Conservation (phyloP, 108 stramenopile species). For the Cyclotella atomus region DNA sequence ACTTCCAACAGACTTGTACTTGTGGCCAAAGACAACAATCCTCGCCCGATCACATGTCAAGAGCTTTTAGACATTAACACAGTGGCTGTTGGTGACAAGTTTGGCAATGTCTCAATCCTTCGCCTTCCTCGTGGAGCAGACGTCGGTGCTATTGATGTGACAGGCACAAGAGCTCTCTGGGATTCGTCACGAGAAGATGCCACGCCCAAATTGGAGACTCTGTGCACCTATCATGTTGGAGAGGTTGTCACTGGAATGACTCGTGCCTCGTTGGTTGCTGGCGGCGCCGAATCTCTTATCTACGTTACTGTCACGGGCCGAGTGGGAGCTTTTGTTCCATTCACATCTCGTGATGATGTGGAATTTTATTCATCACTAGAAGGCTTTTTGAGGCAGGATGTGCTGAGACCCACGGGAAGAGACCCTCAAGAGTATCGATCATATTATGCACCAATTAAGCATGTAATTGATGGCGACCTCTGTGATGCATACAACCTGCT, state of each 20-base stretch:
- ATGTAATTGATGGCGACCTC: constrained; percentile 95
- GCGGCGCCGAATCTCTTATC: constrained; percentile 89
- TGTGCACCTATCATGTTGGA: constrained; percentile 90
- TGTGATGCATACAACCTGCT: constrained; percentile 90
- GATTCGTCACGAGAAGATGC: constrained; percentile 65
- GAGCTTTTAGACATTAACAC: constrained; percentile 97
- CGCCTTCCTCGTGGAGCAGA: constrained; percentile 85
- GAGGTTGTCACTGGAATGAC: constrained; percentile 94
- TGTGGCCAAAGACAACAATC: constrained; percentile 90
- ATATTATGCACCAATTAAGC: constrained; percentile 92
- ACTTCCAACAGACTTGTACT: constrained; percentile 84
- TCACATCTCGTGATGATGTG: constrained; percentile 92
- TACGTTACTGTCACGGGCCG: constrained; percentile 93
- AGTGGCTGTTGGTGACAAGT: constrained; percentile 95
- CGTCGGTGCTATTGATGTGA: constrained; percentile 73
- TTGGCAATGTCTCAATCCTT: constrained; percentile 94
- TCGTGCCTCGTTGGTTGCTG: constrained; percentile 88
- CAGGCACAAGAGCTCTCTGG: constrained; percentile 78
- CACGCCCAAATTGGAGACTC: constrained; percentile 86
- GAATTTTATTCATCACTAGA: constrained; percentile 96
- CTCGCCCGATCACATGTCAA: constrained; percentile 86
- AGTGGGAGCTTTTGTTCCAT: constrained; percentile 93
- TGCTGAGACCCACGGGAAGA: constrained; percentile 80
- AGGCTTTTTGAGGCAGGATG: constrained; percentile 84
- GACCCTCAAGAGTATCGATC: constrained; percentile 96